Conservation (phyloP, 129 eudicot species). For the Lactuca saligna region DNA sequence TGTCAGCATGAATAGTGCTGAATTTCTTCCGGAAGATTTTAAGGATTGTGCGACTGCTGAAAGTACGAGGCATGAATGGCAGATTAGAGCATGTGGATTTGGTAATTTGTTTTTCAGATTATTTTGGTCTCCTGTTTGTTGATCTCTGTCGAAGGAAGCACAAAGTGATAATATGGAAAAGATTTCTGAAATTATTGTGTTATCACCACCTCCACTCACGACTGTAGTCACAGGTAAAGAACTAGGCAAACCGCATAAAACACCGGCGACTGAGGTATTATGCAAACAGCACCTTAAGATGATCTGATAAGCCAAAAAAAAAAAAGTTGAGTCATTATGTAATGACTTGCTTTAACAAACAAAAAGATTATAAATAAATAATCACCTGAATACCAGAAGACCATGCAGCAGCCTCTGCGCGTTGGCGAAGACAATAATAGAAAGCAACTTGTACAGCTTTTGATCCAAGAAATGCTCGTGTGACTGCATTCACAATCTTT, state of each 20-base stretch:
- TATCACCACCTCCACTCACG: constrained; percentile 98
- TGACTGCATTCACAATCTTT: constrained; percentile 54
- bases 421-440: constrained; percentile 85
- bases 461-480: constrained; percentile 76
- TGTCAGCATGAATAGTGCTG: constrained; percentile 76
- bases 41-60: constrained; percentile 79
- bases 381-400: constrained; percentile 79
- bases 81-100: constrained; percentile 55
- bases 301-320: constrained; percentile 58
- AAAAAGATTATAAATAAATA: not conserved
- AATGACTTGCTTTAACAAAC: not conserved
- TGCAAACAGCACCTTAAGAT: constrained; percentile 85
- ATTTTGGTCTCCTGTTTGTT: constrained; percentile 55
- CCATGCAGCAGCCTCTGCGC: constrained; percentile 54
- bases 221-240: constrained; percentile 89
- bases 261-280: constrained; percentile 50
- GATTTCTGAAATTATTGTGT: constrained; percentile 80
- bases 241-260: constrained; percentile 91
- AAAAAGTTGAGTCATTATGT: not conserved
- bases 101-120: constrained; percentile 50
- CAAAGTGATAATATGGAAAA: constrained; percentile 75
- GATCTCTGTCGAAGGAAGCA: constrained; percentile 59
- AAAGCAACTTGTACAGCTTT: constrained; percentile 81
- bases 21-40: constrained; percentile 79
- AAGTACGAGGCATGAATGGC: constrained; percentile 69